Evolutionary conservation across 2,329 filamentous ascomycete species (phyloP), one percentile per base, ranked within the genome.

Genomic region (Apiospora koreana): DNA sequence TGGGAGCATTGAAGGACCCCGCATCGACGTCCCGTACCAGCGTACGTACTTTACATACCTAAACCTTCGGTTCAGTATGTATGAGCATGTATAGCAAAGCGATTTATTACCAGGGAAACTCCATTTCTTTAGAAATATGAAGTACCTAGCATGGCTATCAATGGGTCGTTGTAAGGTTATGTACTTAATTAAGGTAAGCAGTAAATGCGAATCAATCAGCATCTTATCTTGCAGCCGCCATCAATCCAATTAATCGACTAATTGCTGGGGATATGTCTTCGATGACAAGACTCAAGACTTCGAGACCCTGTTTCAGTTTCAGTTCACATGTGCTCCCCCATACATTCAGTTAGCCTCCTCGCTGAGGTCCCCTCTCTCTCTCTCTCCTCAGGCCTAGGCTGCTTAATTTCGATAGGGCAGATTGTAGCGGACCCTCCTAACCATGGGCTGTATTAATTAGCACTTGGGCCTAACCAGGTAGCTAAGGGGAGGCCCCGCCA

Each of bases 391-490:
- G 28, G 25, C n/a, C 28, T n/a, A 35, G 18, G 50, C 5, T n/a
- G 21, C 54, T 62, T 62, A n/a, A 62, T 38, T 62, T 62, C 54
- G 54, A 62, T 62, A 62, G 54, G 54, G 54, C 54, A 38, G 50
- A 35, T 58, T 35, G 8, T 16, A 35, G 50, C 50, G 50, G 50
- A 58, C 50, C 50, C 31, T 58, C 18, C 50, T 58, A n/a, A 35
- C 50, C 50, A 35, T n/a, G 50, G 50, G 28, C 50, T 58, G 18
- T n/a, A 58, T 31, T 54, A 18, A 35, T 35, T 58, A 58, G 48
- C 9, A 50, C 50, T 58, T 31, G 2, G 25, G 50, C 50, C 25
- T 35, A 31, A 58, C 50, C 50, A 58, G 50, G 50, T 58, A 58
- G 50, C 50, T 35, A 31, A 9, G 28, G 50, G 50, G 16, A n/a